Base-by-base conservation (phyloP, 164 flowering plant species). In the Akebia trifoliata region DNA sequence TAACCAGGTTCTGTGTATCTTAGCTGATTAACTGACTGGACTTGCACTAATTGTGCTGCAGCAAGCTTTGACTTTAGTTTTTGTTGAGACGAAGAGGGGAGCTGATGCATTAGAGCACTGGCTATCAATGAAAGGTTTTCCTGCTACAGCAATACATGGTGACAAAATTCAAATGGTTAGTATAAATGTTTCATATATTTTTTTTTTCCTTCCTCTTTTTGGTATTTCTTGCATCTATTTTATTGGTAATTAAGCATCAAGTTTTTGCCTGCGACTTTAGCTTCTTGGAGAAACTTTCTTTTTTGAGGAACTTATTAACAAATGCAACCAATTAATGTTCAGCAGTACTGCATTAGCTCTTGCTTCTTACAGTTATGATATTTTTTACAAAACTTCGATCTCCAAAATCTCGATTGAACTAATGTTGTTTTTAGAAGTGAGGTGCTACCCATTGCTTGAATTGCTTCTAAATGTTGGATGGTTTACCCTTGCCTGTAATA, bases 41-140 rank as follows among this genome's bases (percentile, higher is more conserved):
- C 36, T 35, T 50, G 10, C 25, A 10, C 10, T 24, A 15, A 57
- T 39, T 55, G 21, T 48, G 6, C 25, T 72, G 70, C 77, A 82
- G 87, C 72, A 60, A 61, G 61, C 74, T 45, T 56, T 82, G 60
- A 80, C 83, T 3, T 47, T 82, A 52, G 76, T 82, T 29, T 82
- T 82, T 75, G 85, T 78, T 25, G 85, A 82, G 74, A 82, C 83
- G 0, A 82, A 82, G 69, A 76, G 68, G 66, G 78, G 85, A 20
- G 87, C 78, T 8, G 87, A 82, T 72, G 59, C 71, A 2, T 55
- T 82, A 35, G 84, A 78, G 38, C 24, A 66, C 29, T 80, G 81
- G 80, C 42, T 82, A 26, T 71, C 61, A 22, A 55, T 9, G 46
- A 78, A 74, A 64, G 83, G 87, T 37, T 76, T 78, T 56, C 77